phyloP scores from a whole-genome alignment of 2,329 filamentous ascomycete species.

The Mariannaea elegans region DNA sequence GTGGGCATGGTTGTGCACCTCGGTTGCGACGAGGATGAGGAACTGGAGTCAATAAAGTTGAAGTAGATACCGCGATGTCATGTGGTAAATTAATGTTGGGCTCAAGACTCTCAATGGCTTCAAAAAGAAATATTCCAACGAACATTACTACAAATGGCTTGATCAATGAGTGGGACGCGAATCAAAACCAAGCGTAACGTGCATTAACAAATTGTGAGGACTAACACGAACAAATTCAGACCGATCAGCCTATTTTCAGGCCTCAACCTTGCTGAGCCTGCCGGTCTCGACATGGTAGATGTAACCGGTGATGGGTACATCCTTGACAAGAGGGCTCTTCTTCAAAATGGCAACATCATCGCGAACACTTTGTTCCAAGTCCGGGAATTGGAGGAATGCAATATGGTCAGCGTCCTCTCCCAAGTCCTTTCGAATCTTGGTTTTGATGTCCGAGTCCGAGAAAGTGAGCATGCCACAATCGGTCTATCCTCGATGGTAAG shows the following conservation, averaged over 20 bases:
- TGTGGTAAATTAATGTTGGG: background rate
- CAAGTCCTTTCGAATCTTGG: constrained; percentile 67
- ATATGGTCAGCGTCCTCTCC: constrained; percentile 58
- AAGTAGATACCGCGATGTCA: background rate
- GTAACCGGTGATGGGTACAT: constrained; percentile 76
- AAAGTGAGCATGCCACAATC: constrained; percentile 71
- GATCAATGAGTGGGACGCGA: too few relatives aligned
- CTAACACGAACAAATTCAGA: too few relatives aligned
- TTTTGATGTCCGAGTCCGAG: constrained; percentile 63
- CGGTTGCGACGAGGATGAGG: constrained; percentile 31
- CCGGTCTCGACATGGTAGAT: constrained; percentile 82
- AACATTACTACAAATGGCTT: too few relatives aligned
- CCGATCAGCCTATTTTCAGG: too few relatives aligned
- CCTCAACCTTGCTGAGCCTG: constrained; percentile 49
- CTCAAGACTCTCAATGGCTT: too few relatives aligned
- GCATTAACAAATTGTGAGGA: too few relatives aligned
- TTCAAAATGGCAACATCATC: constrained; percentile 73
- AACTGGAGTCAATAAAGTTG: too few relatives aligned
- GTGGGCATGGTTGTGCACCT: constrained; percentile 35
- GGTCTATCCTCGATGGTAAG: constrained; percentile 36
- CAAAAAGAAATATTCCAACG: too few relatives aligned
- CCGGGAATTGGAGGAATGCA: constrained; percentile 73
- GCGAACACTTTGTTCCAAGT: constrained; percentile 70
- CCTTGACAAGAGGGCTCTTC: constrained; percentile 65
- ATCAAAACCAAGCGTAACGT: too few relatives aligned